Conservation (phyloP, 2,329 filamentous ascomycete species). For the Alternaria ethzedia region DNA sequence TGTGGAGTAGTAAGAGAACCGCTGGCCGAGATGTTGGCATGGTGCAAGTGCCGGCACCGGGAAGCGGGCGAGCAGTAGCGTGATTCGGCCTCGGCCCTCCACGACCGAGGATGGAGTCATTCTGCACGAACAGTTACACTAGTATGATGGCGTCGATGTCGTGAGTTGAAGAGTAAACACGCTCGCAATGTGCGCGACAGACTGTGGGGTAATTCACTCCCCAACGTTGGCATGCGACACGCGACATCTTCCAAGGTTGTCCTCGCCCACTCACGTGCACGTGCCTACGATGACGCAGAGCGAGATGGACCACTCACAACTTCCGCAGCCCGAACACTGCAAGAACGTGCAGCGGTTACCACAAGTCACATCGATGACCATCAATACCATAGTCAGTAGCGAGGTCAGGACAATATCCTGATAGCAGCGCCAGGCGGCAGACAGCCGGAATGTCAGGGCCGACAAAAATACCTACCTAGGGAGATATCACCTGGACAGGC, state of each 20-base stretch:
- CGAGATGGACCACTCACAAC: background rate
- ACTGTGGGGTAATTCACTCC: background rate
- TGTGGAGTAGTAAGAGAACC: background rate
- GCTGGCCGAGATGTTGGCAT: background rate
- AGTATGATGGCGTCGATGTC: background rate
- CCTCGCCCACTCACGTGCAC: background rate
- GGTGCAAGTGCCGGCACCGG: background rate
- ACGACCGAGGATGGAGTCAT: background rate
- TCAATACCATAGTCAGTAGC: background rate
- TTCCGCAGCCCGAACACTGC: background rate
- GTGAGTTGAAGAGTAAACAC: background rate
- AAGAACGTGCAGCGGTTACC: accelerated
- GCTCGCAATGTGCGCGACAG: background rate
- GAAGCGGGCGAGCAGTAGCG: background rate
- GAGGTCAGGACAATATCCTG: background rate
- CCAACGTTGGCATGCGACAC: background rate
- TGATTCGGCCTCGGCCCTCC: background rate
- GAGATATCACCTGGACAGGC: background rate
- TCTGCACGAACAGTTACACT: background rate
- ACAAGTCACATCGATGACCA: accelerated
- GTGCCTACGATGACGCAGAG: background rate
- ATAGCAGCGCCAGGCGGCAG: background rate
- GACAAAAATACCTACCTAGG: background rate
- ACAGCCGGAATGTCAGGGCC: background rate
- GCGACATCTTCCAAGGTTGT: background rate